These are phyloP conservation scores for Basidiobolus meristosporus DNA, from an alignment of 371 early-diverging fungal species.

Conservation along the genomic window DNA sequence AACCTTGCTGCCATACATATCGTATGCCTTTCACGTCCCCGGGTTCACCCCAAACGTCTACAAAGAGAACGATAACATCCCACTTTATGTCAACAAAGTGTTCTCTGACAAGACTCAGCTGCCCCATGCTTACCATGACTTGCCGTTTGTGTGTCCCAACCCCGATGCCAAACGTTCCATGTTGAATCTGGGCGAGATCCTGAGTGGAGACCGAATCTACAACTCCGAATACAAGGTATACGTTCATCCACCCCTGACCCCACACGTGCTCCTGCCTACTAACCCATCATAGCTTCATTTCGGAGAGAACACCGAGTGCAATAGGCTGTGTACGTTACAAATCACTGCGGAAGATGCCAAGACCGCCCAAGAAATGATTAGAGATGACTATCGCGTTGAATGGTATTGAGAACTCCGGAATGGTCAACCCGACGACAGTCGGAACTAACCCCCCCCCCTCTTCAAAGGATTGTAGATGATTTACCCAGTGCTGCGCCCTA, in stretches of 20 bases:
- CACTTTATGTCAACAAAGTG: too few species aligned
- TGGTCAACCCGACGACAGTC: constrained; percentile 75
- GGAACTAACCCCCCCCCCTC: constrained; percentile 29
- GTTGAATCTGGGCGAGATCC: constrained; percentile 78
- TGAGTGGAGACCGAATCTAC: constrained; percentile 92
- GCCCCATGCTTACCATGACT: too few species aligned
- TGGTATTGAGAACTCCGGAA: constrained; percentile 69
- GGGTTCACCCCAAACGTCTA: too few species aligned
- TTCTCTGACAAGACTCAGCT: too few species aligned
- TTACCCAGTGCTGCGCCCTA: constrained; percentile 54
- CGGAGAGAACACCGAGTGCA: constrained; percentile 28
- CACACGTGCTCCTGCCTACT: background rate
- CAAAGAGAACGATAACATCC: too few species aligned
- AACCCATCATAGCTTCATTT: constrained; percentile 27
- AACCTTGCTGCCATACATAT: too few species aligned
- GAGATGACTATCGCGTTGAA: constrained; percentile 60
- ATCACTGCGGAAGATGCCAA: constrained; percentile 51
- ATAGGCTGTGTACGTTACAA: constrained; percentile 30
- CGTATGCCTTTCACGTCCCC: too few species aligned
- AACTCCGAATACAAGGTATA: constrained; percentile 61
- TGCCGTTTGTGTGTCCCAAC: too few species aligned
- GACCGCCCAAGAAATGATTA: constrained; percentile 71
- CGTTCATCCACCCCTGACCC: background rate
- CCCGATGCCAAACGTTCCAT: too few species aligned
- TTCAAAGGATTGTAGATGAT: constrained; percentile 43